Conservation (phyloP, 1,139 yeast genomes). For the Protomyces pachydermus region DNA sequence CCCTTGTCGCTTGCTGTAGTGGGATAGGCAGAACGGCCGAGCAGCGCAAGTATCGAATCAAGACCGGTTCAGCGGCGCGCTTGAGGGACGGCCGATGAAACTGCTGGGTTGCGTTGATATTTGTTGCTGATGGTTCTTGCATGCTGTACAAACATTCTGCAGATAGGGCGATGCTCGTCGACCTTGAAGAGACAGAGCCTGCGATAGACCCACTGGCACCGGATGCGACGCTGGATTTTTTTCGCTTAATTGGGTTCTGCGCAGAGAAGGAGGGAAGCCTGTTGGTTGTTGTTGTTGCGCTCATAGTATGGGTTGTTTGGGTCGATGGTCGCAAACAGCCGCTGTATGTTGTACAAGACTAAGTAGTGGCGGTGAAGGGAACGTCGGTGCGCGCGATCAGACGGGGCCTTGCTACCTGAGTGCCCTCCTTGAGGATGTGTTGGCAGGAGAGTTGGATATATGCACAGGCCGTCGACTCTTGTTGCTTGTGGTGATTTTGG, state of each 20-base stretch:
- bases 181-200: neutral
- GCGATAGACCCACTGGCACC: too few species aligned
- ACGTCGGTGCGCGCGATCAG: too few species aligned
- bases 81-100: neutral
- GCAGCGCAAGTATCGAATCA: conserved; percentile 12
- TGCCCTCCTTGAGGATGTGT: too few species aligned
- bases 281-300: neutral
- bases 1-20: conserved; percentile 17
- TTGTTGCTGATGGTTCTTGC: neutral
- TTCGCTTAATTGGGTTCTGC: neutral
- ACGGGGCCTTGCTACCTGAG: too few species aligned
- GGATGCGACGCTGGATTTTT: neutral
- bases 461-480: too few species aligned
- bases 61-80: neutral
- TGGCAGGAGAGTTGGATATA: too few species aligned
- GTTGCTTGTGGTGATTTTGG: too few species aligned
- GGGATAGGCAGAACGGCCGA: conserved; percentile 11
- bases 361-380: too few species aligned
- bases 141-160: conserved; percentile 21
- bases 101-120: neutral
- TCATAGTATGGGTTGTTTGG: neutral
- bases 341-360: too few species aligned
- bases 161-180: conserved; percentile 1
- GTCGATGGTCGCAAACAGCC: too few species aligned
- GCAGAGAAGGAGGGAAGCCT: neutral